Evolutionary conservation across 2,329 filamentous ascomycete species (phyloP).

Genomic region (Alternaria rosae): DNA sequence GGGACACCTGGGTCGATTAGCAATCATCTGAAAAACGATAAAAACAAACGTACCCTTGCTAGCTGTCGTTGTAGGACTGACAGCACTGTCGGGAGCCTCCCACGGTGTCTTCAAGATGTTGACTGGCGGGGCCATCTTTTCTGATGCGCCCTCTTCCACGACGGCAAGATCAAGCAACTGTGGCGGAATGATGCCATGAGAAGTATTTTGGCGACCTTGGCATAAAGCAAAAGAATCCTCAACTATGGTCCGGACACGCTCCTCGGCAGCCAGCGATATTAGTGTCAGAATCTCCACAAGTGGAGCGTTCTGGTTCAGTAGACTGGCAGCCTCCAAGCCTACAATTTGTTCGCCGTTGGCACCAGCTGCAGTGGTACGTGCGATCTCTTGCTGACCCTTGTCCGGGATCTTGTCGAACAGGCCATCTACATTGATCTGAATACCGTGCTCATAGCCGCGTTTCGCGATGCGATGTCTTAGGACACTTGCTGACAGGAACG

Average conservation of each 20-base stretch:
- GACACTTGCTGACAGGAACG: constrained; percentile 72
- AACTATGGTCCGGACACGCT: constrained; percentile 76
- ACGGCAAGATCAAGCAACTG: constrained; percentile 78
- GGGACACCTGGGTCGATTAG: constrained; percentile 36
- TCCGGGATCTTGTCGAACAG: constrained; percentile 53
- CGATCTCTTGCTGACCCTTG: constrained; percentile 38
- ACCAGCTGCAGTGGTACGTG: constrained; percentile 56
- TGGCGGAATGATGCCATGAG: constrained; percentile 78
- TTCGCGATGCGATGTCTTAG: constrained; percentile 64
- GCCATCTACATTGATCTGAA: constrained; percentile 67
- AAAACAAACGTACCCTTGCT: constrained; percentile 35
- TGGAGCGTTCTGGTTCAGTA: constrained; percentile 74
- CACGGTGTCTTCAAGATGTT: constrained; percentile 50
- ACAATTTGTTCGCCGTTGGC: constrained; percentile 70
- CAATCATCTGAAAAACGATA: neutral
- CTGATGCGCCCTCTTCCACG: constrained; percentile 54
- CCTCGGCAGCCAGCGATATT: constrained; percentile 81
- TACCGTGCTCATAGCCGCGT: constrained; percentile 65
- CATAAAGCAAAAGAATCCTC: constrained; percentile 79
- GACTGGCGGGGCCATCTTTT: constrained; percentile 48
- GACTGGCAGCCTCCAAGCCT: constrained; percentile 62
- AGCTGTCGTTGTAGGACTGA: constrained; percentile 61
- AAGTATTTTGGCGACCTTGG: constrained; percentile 74
- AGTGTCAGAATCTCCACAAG: constrained; percentile 84
- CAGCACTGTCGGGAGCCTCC: constrained; percentile 58